Evolutionary conservation across 495 filamentous ascomycete genomes (phyloP).

Genomic region (Elaphomyces granulatus): DNA sequence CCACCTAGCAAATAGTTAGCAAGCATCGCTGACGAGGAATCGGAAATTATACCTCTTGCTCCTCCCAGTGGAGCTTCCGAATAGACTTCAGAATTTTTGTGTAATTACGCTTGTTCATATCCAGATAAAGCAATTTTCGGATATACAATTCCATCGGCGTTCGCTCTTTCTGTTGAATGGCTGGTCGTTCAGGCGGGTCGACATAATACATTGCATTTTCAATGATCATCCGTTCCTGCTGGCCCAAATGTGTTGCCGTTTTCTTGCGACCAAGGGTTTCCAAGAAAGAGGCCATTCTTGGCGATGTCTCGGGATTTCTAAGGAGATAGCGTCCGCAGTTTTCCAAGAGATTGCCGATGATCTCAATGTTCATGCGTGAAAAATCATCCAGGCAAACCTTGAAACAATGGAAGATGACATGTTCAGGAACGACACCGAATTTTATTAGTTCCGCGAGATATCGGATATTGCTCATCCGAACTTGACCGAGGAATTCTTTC

Average conservation of each 20-base stretch:
- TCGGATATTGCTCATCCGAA: conserved; percentile 85
- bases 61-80: conserved; percentile 94
- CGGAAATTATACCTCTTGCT: conserved; percentile 49
- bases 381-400: conserved; percentile 97
- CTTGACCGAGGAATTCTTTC: conserved; percentile 91
- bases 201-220: conserved; percentile 99
- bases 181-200: conserved; percentile 82
- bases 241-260: conserved; percentile 80
- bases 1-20: conserved; percentile 38
- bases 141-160: conserved; percentile 88
- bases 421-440: conserved; percentile 94
- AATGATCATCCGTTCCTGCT: conserved; percentile 94
- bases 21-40: not conserved
- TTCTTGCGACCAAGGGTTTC: conserved; percentile 96
- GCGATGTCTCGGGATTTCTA: conserved; percentile 84
- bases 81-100: conserved; percentile 86
- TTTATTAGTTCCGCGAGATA: conserved; percentile 97
- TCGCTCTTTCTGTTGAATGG: conserved; percentile 91
- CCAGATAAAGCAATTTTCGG: conserved; percentile 76
- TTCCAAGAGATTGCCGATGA: conserved; percentile 92
- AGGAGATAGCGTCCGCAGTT: conserved; percentile 93
- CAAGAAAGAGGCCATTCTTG: conserved; percentile 82
- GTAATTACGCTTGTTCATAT: conserved; percentile 88
- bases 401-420: conserved; percentile 97
- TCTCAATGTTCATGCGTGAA: conserved; percentile 96